Percentiles rank a stretch among this genome's conserved stretches.
phyloP scores from a whole-genome alignment of 2,329 filamentous ascomycete species.

The Colletotrichum eleusines region DNA sequence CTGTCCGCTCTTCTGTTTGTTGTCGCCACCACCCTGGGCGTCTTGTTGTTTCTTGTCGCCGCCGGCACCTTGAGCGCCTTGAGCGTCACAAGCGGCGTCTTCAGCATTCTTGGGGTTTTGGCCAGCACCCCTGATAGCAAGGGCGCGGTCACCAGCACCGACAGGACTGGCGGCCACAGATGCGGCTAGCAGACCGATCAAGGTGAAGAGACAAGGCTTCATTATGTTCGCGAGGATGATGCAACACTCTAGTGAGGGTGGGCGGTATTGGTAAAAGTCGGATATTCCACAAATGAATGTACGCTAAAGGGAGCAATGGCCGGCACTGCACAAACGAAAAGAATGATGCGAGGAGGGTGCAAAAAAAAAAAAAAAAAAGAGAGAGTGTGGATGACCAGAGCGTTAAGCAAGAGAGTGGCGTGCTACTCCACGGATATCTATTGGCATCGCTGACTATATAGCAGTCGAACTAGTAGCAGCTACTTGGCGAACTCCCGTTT shows the following conservation, averaged over 20 bases:
- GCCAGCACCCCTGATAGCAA: not conserved
- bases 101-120: not conserved
- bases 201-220: slow-evolving; percentile 31
- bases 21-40: not conserved
- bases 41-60: not conserved
- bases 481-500: not conserved
- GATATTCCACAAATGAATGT: slow-evolving; percentile 22
- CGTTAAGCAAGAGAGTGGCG: slow-evolving; percentile 9
- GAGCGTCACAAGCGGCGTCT: no score
- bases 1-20: not conserved
- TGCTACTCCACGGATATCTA: accelerated
- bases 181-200: slow-evolving; percentile 26
- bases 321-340: slow-evolving; percentile 46
- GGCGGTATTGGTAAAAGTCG: not conserved
- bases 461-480: not conserved
- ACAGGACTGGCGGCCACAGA: slow-evolving; percentile 35
- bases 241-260: slow-evolving; percentile 9
- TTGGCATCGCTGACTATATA: slow-evolving; percentile 11
- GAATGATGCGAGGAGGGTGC: slow-evolving; percentile 15
- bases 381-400: slow-evolving; percentile 10
- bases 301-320: slow-evolving; percentile 35
- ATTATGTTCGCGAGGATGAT: slow-evolving; percentile 1
- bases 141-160: not conserved
- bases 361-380: slow-evolving; percentile 13
- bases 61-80: not conserved